Conservation (phyloP, 371 early-diverging fungal species). For the Mucor saturninus region DNA sequence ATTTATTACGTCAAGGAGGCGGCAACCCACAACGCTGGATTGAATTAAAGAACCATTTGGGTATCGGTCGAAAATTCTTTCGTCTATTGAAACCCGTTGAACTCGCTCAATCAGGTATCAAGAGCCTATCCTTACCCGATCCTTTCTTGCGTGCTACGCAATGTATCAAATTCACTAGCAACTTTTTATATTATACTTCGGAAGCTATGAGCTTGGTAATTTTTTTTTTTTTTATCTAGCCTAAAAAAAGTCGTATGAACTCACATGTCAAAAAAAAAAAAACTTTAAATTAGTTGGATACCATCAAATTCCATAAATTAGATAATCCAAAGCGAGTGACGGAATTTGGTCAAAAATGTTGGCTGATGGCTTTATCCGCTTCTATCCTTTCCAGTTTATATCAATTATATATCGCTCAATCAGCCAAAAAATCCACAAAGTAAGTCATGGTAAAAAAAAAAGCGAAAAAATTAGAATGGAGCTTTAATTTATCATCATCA, state of each 20-base stretch:
- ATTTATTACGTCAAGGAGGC: conserved; percentile 51
- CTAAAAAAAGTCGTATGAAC: too few relatives aligned
- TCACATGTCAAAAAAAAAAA: neutral
- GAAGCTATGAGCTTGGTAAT: conserved; percentile 64
- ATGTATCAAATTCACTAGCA: conserved; percentile 55
- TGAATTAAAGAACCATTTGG: conserved; percentile 59
- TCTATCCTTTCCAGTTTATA: conserved; percentile 63
- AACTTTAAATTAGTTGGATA: conserved; percentile 33
- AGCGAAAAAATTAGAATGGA: too few relatives aligned
- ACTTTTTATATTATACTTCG: conserved; percentile 57
- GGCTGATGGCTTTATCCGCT: conserved; percentile 66
- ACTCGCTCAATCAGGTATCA: conserved; percentile 57
- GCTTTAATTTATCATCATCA: too few relatives aligned
- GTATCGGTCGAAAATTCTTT: conserved; percentile 65
- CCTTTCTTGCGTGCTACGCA: conserved; percentile 48
- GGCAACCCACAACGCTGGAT: conserved; percentile 57
- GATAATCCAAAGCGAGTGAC: conserved; percentile 54
- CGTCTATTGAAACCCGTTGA: conserved; percentile 63
- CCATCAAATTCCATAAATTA: conserved; percentile 59
- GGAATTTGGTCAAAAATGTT: conserved; percentile 58
- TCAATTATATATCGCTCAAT: conserved; percentile 45
- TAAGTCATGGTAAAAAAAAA: neutral
- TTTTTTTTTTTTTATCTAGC: neutral
- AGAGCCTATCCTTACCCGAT: conserved; percentile 52
- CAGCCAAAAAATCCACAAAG: neutral